A percentile compares a stretch with the other conserved stretches of the same genome.
Conservation (phyloP, 2,329 filamentous ascomycete genomes). For the Aspergillus ibericus region DNA sequence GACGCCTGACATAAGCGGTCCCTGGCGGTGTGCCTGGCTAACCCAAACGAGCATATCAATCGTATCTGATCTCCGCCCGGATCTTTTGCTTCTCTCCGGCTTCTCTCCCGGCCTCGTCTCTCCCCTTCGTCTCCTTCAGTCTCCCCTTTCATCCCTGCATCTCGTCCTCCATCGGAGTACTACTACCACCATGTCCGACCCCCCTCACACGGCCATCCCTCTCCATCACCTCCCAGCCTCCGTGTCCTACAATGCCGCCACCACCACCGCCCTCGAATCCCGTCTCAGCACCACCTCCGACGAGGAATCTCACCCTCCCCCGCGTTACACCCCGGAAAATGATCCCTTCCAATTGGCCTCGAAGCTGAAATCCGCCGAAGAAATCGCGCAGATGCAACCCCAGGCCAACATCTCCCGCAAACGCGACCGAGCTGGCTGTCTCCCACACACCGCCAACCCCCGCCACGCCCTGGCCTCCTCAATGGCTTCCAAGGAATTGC, state of each 20-base stretch:
- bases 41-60: not conserved
- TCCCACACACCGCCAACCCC: constrained; percentile 12
- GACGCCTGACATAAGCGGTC: not conserved
- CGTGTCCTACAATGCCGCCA: constrained; percentile 34
- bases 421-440: constrained; percentile 42
- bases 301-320: constrained; percentile 49
- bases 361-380: constrained; percentile 72
- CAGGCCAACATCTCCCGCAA: constrained; percentile 74
- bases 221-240: constrained; percentile 11
- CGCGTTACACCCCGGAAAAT: constrained; percentile 62
- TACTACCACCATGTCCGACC: not conserved
- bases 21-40: not conserved
- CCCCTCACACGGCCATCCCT: not conserved
- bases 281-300: constrained; percentile 33
- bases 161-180: not conserved
- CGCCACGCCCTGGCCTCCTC: constrained; percentile 22
- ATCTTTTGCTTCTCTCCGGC: not conserved
- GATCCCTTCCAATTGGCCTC: constrained; percentile 81
- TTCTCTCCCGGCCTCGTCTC: not conserved
- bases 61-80: not conserved
- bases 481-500: constrained; percentile 46
- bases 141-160: not conserved
- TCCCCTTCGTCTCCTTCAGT: too few species aligned
- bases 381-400: constrained; percentile 69
- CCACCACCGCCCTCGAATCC: constrained; percentile 45